phyloP scores from a whole-genome alignment of 345 rosid genomes.

The Syzygium aqueum region DNA sequence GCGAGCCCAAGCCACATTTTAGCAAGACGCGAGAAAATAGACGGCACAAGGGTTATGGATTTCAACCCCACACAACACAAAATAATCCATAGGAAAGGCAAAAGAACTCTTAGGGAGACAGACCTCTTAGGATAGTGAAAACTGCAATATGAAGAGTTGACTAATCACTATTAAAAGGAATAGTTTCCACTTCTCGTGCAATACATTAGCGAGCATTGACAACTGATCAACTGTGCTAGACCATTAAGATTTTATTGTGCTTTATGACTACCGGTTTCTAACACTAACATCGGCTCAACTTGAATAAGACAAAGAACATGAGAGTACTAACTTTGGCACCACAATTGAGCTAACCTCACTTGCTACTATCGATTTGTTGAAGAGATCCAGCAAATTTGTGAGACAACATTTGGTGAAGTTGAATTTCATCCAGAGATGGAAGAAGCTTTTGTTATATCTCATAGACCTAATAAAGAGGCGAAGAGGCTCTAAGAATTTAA shows the following conservation, averaged over 20 bases:
- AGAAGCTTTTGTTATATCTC: too few species aligned
- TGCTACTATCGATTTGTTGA: too few species aligned
- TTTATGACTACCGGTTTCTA: not conserved
- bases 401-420: too few species aligned
- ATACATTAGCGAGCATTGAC: not conserved
- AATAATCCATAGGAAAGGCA: not conserved
- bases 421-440: too few species aligned
- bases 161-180: not conserved
- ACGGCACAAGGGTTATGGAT: too few species aligned
- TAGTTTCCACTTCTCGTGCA: not conserved
- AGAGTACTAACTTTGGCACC: too few species aligned
- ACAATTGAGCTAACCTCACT: too few species aligned
- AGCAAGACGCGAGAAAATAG: not conserved
- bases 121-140: not conserved
- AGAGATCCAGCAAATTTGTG: too few species aligned
- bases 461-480: too few species aligned
- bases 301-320: too few species aligned
- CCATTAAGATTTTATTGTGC: not conserved
- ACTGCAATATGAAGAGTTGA: not conserved
- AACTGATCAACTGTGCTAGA: not conserved
- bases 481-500: too few species aligned
- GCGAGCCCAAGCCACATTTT: too few species aligned
- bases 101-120: not conserved
- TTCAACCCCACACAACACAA: not conserved
- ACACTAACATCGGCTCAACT: not conserved